Base-by-base conservation (phyloP, 371 early-diverging fungal species). In the Mortierella sp. region DNA sequence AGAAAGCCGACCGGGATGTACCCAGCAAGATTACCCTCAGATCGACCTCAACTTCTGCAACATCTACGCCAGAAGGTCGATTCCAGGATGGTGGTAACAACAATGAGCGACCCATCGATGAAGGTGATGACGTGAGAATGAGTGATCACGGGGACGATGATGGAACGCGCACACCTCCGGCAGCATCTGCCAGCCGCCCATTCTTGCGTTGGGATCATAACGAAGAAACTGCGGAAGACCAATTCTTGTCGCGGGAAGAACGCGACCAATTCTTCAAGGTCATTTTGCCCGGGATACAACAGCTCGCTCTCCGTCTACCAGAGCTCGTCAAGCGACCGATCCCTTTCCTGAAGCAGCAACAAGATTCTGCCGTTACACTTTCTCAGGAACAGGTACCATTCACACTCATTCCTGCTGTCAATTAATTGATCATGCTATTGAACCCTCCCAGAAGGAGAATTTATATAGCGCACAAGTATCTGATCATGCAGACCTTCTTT, bases 311-410 rank as follows among this genome's bases (percentile, higher is more conserved):
- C 7, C 82, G 78, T 35, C 54, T 85, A 10, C 86, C 86, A 11
- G 86, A 85, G 48, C 80, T 85, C 3, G 71, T 85, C 72, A 85
- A 77, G 60, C 79, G 77, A 21, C 84, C 87, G 5, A 87, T 87
- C 16, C 87, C 87, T 21, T 74, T 87, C 14, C 48, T 87, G 71
- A 78, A 76, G 54, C 81, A 83, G 27, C 87, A 87, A 32, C 63
- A 78, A 11, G 87, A 83, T 38, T 75, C 81, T 7, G 83, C 87
- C 21, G 49, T 87, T 51, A 87, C 87, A 27, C 81, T 87, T 4
- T 80, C 83, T 44, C 87, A 83, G 38, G 83, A 81, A 46, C 80
- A 91, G 78, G 84, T 84, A 78, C 51, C 16, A 21, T 5, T 16
- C 49, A 49, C 16, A 49, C 49, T 49, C 49, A 18, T 21, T 51